Percentiles rank a stretch among this genome's conserved stretches.
phyloP scores from a whole-genome alignment of 352 stramenopile species.

The Phytopythium boreale region DNA sequence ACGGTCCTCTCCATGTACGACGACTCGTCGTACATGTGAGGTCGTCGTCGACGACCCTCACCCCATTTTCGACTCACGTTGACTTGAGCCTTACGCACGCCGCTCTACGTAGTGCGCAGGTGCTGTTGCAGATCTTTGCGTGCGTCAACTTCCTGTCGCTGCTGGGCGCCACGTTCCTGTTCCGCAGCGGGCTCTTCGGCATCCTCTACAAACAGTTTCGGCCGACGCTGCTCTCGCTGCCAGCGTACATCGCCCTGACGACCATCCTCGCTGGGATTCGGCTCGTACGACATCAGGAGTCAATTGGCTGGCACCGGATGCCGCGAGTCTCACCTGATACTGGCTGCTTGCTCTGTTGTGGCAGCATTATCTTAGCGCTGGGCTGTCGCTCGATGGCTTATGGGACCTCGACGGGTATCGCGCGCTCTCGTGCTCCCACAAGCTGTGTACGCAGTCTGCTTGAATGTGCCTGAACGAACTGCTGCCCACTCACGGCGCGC shows the following conservation, averaged over 20 bases:
- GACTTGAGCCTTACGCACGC: neutral
- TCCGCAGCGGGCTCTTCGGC: conserved; percentile 62
- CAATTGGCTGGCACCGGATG: neutral
- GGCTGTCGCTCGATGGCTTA: conserved; percentile 25
- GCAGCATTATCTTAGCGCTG: conserved; percentile 33
- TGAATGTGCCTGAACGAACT: no score
- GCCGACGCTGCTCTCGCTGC: conserved; percentile 35
- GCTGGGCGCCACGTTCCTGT: conserved; percentile 64
- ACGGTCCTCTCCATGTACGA: conserved; percentile 37
- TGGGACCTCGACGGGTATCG: conserved; percentile 45
- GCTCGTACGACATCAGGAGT: conserved; percentile 20
- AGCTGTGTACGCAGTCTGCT: conserved; percentile 31
- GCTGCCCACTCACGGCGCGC: no score
- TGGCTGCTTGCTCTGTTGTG: conserved; percentile 1
- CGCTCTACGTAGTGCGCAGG: conserved; percentile 38
- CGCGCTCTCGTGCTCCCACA: conserved; percentile 46
- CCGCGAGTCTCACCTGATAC: neutral
- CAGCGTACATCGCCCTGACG: conserved; percentile 48
- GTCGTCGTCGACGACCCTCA: no score
- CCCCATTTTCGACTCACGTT: neutral
- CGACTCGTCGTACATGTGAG: no score
- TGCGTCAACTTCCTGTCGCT: conserved; percentile 56
- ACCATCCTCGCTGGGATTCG: conserved; percentile 35
- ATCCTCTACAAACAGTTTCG: conserved; percentile 61
- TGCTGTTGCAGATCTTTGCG: conserved; percentile 58